Evolutionary conservation across 176 grass and related monocot species (phyloP), one percentile per base, ranked within the genome.

Genomic region (Carex scoparia): DNA sequence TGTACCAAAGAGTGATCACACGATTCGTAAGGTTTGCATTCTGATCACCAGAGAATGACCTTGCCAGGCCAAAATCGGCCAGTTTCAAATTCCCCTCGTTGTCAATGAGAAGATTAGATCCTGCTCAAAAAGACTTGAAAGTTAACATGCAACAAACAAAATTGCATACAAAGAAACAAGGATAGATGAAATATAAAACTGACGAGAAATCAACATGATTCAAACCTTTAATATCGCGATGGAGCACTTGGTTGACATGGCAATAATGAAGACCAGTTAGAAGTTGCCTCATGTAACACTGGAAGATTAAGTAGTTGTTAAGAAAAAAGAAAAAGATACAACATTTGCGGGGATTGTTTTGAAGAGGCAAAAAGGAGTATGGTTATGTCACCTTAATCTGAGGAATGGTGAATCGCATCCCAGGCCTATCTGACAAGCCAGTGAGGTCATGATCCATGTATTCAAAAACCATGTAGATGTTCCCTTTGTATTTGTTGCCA

Each of bases 71-170:
- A 87, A 98, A 98, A 92, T 98, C 93, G 70, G 93, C 96, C 12
- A 98, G 90, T 81, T 98, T 98, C 79, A 98, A 81, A 88, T 98
- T 98, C 30, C 96, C 96, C 90, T 98, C 96, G 18, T 98, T 95
- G 81, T 98, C 96, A 89, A 98, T 98, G 79, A 98, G 79, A 61
- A 98, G 93, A 85, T 98, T 98, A 58, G 96, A 98, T 82, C 96
- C 93, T 98, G 40, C 28, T 86, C 38, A 35, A 48, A 87, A 83
- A 48, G 37, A 51, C 9, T 49, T 46, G 38, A 13, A 75, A 19
- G 31, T 74, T 79, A 51, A 32, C 66, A 87, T 51, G 48, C 72
- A 57, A 84, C 0, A 16, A 4, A 12, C 3, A 53, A 72, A 84
- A 74, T 10, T 15, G 53, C 56, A 32, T 40, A 63, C 27, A 28